These are phyloP conservation scores for Alternaria burnsii DNA, from an alignment of 2,329 filamentous ascomycete genomes.

Conservation along the genomic window DNA sequence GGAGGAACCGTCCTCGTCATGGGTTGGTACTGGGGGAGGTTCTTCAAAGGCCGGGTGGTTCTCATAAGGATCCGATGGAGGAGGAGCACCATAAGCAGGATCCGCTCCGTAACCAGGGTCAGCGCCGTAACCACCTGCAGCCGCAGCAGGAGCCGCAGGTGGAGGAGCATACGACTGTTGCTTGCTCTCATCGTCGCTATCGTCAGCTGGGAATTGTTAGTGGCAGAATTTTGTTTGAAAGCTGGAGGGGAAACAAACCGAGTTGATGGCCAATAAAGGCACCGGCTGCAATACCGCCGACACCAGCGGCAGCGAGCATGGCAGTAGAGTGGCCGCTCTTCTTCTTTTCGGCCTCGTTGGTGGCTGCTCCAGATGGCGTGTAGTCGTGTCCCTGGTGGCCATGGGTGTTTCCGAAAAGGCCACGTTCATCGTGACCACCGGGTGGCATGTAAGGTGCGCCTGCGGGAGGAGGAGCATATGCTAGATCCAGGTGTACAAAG, in stretches of 20 bases:
- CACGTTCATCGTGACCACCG: constrained; percentile 39
- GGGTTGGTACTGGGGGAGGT: constrained; percentile 49
- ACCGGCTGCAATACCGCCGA: constrained; percentile 67
- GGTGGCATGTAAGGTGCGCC: constrained; percentile 34
- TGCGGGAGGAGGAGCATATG: constrained; percentile 44
- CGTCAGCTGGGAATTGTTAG: constrained; percentile 37
- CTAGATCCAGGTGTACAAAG: too few species aligned
- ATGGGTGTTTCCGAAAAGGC: constrained; percentile 39
- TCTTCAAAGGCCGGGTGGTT: constrained; percentile 28
- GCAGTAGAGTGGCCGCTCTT: constrained; percentile 56
- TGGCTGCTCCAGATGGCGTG: constrained; percentile 33
- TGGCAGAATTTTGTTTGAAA: neutral
- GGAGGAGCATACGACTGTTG: constrained; percentile 26
- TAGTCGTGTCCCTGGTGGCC: constrained; percentile 38
- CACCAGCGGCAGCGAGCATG: constrained; percentile 64
- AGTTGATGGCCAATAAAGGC: constrained; percentile 65
- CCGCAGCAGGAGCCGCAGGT: constrained; percentile 28
- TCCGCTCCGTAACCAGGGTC: constrained; percentile 22
- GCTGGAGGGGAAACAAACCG: constrained; percentile 53
- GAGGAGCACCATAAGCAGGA: constrained; percentile 19
- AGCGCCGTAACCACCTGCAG: constrained; percentile 17
- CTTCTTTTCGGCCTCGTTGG: constrained; percentile 45
- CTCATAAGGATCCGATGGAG: constrained; percentile 26
- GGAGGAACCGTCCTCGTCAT: constrained; percentile 55
- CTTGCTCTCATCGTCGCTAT: constrained; percentile 39